These are phyloP conservation scores for Hortaea sp. DNA, from an alignment of 2,329 filamentous ascomycete genomes.

Conservation along the genomic window DNA sequence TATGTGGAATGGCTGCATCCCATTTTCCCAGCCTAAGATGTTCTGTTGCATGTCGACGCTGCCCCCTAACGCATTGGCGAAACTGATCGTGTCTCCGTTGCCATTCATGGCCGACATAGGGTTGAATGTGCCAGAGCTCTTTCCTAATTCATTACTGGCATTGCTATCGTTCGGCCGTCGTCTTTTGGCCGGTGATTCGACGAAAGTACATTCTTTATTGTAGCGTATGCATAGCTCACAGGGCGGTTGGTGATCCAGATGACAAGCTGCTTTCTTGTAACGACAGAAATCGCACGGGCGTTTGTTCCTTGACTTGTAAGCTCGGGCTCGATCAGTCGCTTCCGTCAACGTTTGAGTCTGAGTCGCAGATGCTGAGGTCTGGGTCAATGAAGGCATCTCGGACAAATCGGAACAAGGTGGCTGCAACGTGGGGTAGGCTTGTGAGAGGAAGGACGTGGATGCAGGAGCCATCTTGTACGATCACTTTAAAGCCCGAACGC, in stretches of 20 bases:
- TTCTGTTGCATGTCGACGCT: constrained; percentile 19
- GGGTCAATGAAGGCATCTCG: constrained; percentile 12
- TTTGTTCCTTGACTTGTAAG: constrained; percentile 28
- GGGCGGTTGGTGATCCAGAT: constrained; percentile 32
- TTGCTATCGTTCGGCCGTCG: constrained; percentile 21
- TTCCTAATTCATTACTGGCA: constrained; percentile 3
- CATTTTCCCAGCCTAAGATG: constrained; percentile 19
- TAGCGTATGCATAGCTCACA: constrained; percentile 36
- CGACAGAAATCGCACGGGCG: constrained; percentile 39
- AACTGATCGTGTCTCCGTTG: constrained; percentile 3
- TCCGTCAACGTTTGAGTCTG: constrained; percentile 1
- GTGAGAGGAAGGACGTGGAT: background rate
- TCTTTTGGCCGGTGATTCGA: constrained; percentile 29
- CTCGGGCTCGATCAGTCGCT: constrained; percentile 21
- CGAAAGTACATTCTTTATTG: constrained; percentile 35
- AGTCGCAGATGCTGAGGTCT: background rate
- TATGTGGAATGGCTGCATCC: constrained; percentile 18
- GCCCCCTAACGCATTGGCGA: constrained; percentile 11
- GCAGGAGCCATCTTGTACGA: constrained; percentile 4
- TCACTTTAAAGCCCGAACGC: background rate
- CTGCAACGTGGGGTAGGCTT: constrained; percentile 7
- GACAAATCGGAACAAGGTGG: constrained; percentile 4
- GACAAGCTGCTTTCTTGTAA: constrained; percentile 36
- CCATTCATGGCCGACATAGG: constrained; percentile 1
- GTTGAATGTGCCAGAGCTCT: constrained; percentile 11